Conservation (phyloP, 2,329 filamentous ascomycete species). For the Hymenoscyphus fraxineus region DNA sequence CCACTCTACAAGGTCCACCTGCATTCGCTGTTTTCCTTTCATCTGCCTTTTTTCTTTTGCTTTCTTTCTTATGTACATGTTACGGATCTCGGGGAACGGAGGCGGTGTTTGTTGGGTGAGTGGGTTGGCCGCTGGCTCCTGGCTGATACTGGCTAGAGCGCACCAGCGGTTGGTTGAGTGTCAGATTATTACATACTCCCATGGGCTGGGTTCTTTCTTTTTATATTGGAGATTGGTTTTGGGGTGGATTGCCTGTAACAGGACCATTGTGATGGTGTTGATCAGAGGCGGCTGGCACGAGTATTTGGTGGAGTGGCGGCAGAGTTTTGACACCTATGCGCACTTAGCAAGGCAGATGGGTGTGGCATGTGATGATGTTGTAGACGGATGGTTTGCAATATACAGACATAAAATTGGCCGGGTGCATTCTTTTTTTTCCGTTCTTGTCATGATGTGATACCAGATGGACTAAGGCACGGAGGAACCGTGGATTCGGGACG, state of each 20-base stretch:
- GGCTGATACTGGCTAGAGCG: not conserved
- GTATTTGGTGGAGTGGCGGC: not conserved
- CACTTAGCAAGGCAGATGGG: conserved; percentile 4
- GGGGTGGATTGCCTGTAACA: conserved; percentile 2
- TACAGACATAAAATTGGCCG: conserved; percentile 23
- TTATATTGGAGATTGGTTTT: conserved; percentile 10
- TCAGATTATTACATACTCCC: conserved; percentile 11
- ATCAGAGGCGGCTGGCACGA: not conserved
- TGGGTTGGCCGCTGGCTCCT: not conserved
- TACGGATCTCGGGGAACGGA: not conserved
- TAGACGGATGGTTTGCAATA: conserved; percentile 22
- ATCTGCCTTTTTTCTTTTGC: conserved; percentile 4
- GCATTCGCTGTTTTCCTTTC: not conserved
- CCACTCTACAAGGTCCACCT: conserved; percentile 13
- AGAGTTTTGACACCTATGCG: conserved; percentile 10
- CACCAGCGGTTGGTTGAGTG: conserved; percentile 2
- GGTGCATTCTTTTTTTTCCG: not conserved
- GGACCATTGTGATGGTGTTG: conserved; percentile 1
- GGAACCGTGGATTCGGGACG: not conserved
- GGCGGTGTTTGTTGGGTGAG: not conserved
- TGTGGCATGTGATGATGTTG: conserved; percentile 21
- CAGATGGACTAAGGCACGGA: not conserved
- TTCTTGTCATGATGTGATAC: not conserved
- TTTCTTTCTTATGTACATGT: conserved; percentile 22
- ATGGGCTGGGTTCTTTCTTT: conserved; percentile 18